Percentiles rank a stretch among this genome's conserved stretches.
Conservation (phyloP, 768 basidiomycete genomes). For the Tulasnella sp. region DNA sequence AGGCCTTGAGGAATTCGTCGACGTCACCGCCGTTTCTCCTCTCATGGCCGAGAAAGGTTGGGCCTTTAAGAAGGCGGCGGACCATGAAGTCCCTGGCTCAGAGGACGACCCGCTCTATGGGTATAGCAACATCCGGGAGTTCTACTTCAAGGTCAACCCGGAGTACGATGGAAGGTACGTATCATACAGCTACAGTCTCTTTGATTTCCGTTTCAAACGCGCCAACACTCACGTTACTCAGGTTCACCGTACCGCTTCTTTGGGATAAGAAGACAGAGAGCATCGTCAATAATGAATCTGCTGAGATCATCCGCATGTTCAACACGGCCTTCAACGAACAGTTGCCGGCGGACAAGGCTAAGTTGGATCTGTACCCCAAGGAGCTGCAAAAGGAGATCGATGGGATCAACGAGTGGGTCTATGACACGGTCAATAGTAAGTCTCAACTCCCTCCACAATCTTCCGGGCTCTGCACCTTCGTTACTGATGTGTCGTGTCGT, state of each 20-base stretch:
- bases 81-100: constrained; percentile 56
- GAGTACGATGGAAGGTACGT: constrained; percentile 57
- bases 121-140: constrained; percentile 63
- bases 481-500: not conserved
- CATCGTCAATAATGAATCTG: constrained; percentile 92
- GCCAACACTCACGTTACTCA: constrained; percentile 7
- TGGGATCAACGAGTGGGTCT: constrained; percentile 73
- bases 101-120: constrained; percentile 62
- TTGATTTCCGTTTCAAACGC: not conserved
- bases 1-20: constrained; percentile 73
- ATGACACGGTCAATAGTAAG: constrained; percentile 74
- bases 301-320: constrained; percentile 90
- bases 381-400: constrained; percentile 67
- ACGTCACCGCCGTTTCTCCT: constrained; percentile 70
- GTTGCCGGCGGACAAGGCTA: constrained; percentile 51
- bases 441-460: constrained; percentile 4
- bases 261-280: constrained; percentile 85
- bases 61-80: constrained; percentile 57
- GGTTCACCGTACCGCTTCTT: constrained; percentile 80
- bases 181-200: too few species aligned
- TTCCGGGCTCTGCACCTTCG: not conserved
- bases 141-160: constrained; percentile 70
- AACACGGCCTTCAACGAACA: constrained; percentile 75
- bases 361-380: constrained; percentile 65
- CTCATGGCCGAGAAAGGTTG: constrained; percentile 77